Base-by-base conservation (phyloP, 1,284 basidiomycete genomes). In the Phellopilus nigrolimitatus region DNA sequence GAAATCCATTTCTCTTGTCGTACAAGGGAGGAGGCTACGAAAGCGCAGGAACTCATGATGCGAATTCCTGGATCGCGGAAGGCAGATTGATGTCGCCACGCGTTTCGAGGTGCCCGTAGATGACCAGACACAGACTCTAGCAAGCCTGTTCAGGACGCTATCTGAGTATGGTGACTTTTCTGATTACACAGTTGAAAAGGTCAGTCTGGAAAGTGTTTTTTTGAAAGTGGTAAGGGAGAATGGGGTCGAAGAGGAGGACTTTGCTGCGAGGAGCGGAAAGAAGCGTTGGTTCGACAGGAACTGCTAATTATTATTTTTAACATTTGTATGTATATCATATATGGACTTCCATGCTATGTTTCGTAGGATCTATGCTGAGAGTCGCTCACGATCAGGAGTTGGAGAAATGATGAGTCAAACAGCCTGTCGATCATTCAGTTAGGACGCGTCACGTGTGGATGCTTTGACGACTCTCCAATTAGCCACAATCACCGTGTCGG, bases 1-100 rank as follows among this genome's bases (percentile, higher is more conserved):
- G 86, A 91, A 64, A 80, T 91, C 6, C 88, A 91, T 60, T 80
- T 91, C 62, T 75, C 79, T 0, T 82, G 81, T 59, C 79, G 76
- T 0, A 79, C 77, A 0, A 75, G 80, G 4, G 77, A 80, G 50
- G 82, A 85, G 37, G 66, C 82, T 6, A 59, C 64, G 2, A 70
- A 69, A 37, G 79, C 82, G 1, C 78, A 82, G 28, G 63, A 70
- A 4, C 70, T 87, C 38, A 86, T 91, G 76, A 64, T 75, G 1
- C 72, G 66, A 3, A 80, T 89, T 47, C 81, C 80, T 9, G 80
- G 76, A 9, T 76, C 78, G 36, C 76, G 74, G n/a, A 75, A 79
- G 68, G 80, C 78, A 4, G 84, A 88, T n/a, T 59, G 87, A 89
- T 59, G 84, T 89, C 9, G 84, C 83, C 1, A 87, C 84, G 1